Conservation (phyloP, 106 monocot species). For the Allium fistulosum region DNA sequence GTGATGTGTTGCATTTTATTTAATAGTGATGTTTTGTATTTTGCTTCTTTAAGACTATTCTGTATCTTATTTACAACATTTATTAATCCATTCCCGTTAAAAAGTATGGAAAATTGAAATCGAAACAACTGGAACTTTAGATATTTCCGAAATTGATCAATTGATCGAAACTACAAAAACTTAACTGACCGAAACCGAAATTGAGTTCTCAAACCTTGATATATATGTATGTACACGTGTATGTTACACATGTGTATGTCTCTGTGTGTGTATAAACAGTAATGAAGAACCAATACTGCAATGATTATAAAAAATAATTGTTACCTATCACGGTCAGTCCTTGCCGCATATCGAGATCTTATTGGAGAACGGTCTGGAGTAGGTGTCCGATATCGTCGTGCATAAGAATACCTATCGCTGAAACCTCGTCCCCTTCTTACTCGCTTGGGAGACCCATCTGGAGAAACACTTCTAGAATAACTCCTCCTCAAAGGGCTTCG, state of each 20-base stretch:
- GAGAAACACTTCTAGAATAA: conserved; percentile 73
- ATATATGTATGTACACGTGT: background rate
- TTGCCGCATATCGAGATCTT: conserved; percentile 56
- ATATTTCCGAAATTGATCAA: too few relatives aligned
- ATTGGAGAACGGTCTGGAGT: conserved; percentile 79
- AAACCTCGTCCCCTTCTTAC: conserved; percentile 87
- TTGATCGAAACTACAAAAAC: too few relatives aligned
- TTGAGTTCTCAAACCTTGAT: too few relatives aligned
- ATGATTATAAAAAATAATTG: background rate
- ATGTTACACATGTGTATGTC: background rate
- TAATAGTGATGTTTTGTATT: too few relatives aligned
- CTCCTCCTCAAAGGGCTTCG: conserved; percentile 38
- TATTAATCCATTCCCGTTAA: too few relatives aligned
- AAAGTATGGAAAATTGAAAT: too few relatives aligned
- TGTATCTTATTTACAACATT: too few relatives aligned
- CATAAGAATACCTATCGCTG: conserved; percentile 76
- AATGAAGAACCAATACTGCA: background rate
- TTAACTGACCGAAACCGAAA: too few relatives aligned
- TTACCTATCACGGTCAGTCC: conserved; percentile 75
- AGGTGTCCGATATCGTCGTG: conserved; percentile 74
- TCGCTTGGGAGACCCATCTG: conserved; percentile 73
- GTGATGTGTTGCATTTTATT: too few relatives aligned
- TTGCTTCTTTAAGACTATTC: too few relatives aligned
- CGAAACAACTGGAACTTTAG: too few relatives aligned
- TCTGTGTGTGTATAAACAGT: too few relatives aligned